Percentiles rank a stretch among this genome's conserved stretches.
Evolutionary conservation across 2,329 filamentous ascomycete genomes (phyloP).

Genomic region (Onygenales sp.): DNA sequence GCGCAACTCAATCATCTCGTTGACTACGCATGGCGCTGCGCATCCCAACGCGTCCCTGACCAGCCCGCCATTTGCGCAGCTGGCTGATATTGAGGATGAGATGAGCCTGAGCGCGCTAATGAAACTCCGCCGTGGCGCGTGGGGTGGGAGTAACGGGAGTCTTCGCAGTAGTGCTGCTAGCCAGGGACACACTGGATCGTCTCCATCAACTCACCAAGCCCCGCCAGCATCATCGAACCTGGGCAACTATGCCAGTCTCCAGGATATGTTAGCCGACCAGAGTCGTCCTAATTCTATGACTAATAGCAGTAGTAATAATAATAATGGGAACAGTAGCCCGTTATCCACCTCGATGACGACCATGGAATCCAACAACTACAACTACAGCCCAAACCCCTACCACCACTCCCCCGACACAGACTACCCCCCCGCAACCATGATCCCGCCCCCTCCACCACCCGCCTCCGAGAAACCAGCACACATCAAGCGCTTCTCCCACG

Average conservation of each 20-base stretch:
- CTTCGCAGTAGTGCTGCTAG: conserved; percentile 45
- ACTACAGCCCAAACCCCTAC: too few relatives aligned
- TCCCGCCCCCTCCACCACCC: not conserved
- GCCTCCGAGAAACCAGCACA: not conserved
- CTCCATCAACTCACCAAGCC: conserved; percentile 25
- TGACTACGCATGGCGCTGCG: conserved; percentile 44
- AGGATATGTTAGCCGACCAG: conserved; percentile 13
- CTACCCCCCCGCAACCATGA: too few relatives aligned
- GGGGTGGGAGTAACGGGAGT: conserved; percentile 72
- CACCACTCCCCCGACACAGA: too few relatives aligned
- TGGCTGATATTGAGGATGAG: conserved; percentile 58
- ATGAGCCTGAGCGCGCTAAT: conserved; percentile 66
- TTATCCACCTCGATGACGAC: too few relatives aligned
- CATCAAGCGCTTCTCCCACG: not conserved
- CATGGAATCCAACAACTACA: too few relatives aligned
- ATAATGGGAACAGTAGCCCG: not conserved
- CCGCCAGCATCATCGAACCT: conserved; percentile 21
- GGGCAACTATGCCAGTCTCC: conserved; percentile 25
- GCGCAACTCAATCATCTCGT: conserved; percentile 77
- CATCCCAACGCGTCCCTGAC: conserved; percentile 43
- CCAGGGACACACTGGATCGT: conserved; percentile 18
- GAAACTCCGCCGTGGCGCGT: conserved; percentile 64
- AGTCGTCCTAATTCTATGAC: not conserved
- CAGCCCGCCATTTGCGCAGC: conserved; percentile 66
- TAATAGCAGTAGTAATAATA: not conserved